phyloP scores from a whole-genome alignment of 495 filamentous ascomycete genomes.

The Thermothielavioides terrestris region DNA sequence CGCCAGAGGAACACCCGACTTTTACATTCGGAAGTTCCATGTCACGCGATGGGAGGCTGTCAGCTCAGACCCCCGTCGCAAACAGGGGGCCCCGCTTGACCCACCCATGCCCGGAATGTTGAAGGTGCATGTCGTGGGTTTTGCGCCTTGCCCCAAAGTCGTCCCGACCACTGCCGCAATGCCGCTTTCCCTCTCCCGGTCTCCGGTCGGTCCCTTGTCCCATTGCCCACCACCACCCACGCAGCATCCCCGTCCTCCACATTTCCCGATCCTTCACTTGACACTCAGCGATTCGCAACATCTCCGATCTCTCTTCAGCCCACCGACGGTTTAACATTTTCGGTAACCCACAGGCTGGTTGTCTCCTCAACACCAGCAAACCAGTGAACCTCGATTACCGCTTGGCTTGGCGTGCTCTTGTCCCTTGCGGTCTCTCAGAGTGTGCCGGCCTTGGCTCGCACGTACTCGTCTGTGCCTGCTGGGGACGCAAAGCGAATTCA shows the following conservation, averaged over 20 bases:
- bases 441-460: background rate
- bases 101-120: constrained; percentile 12
- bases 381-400: background rate
- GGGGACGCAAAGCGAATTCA: background rate
- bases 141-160: constrained; percentile 23
- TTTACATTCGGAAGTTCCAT: too few species aligned
- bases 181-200: constrained; percentile 22
- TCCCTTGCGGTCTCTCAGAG: background rate
- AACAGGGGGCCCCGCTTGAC: constrained; percentile 4
- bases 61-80: too few species aligned
- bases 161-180: constrained; percentile 24
- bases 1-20: too few species aligned
- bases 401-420: constrained; percentile 3
- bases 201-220: constrained; percentile 23
- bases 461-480: background rate
- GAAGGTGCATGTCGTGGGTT: constrained; percentile 11
- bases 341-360: too few species aligned
- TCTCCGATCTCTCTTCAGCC: background rate
- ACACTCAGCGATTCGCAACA: background rate
- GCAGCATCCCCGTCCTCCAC: constrained; percentile 19
- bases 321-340: too few species aligned
- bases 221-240: constrained; percentile 15
- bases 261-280: constrained; percentile 14
- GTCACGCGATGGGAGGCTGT: too few species aligned
- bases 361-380: background rate